phyloP scores from a whole-genome alignment of 371 early-diverging fungal species.

The Rozella allomycis region DNA sequence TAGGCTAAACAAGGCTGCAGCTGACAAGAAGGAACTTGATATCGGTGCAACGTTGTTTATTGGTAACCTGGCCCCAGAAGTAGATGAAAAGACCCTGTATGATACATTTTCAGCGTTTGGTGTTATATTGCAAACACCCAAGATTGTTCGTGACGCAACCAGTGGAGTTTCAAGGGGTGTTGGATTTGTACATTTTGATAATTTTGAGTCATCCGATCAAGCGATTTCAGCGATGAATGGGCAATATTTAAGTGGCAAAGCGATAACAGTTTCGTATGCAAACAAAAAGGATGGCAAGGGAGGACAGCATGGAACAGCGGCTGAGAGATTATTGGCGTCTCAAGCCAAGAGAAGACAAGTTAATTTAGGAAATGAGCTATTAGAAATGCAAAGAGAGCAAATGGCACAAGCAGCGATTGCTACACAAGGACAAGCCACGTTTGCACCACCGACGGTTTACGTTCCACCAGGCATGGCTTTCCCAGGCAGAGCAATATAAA shows the following conservation, averaged over 20 bases:
- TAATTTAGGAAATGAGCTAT: too few species aligned
- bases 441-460: too few species aligned
- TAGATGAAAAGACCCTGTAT: slow-evolving; percentile 80
- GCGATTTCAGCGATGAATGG: slow-evolving; percentile 94
- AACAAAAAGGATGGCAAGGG: slow-evolving; percentile 96
- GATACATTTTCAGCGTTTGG: slow-evolving; percentile 94
- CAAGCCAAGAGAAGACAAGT: too few species aligned
- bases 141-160: slow-evolving; percentile 69
- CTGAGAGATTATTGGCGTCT: too few species aligned
- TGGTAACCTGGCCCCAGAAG: slow-evolving; percentile 78
- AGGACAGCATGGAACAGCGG: slow-evolving; percentile 87
- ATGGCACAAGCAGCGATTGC: too few species aligned
- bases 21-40: slow-evolving; percentile 71
- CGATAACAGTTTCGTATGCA: slow-evolving; percentile 73
- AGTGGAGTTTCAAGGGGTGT: slow-evolving; percentile 72
- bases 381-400: too few species aligned
- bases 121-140: slow-evolving; percentile 59
- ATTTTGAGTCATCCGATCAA: slow-evolving; percentile 83
- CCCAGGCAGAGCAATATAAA: too few species aligned
- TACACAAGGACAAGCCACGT: too few species aligned
- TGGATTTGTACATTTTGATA: slow-evolving; percentile 79
- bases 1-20: slow-evolving; percentile 81
- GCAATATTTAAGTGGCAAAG: slow-evolving; percentile 79
- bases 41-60: slow-evolving; percentile 91
- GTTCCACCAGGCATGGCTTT: too few species aligned